These are phyloP conservation scores for Albizia julibrissin DNA, from an alignment of 306 rosid genomes.

Conservation along the genomic window DNA sequence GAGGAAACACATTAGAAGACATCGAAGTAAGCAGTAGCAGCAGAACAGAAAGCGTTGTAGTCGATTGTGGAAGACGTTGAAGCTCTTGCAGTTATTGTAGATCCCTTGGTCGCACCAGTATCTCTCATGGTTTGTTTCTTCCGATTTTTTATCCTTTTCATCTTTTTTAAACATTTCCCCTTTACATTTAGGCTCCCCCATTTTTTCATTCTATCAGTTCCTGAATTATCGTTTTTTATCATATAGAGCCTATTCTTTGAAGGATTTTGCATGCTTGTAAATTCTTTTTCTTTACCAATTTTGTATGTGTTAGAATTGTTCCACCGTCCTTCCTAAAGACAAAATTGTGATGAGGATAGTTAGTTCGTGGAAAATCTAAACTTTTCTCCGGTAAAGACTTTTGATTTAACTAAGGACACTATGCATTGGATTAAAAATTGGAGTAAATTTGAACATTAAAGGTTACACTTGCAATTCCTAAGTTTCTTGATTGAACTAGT, in stretches of 20 bases:
- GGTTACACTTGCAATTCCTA: background rate
- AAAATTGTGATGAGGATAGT: background rate
- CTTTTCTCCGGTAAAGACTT: background rate
- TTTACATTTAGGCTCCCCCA: background rate
- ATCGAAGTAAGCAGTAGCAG: conserved; percentile 68
- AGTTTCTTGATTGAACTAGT: background rate
- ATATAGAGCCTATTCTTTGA: background rate
- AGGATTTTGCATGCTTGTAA: background rate
- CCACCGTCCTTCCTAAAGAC: background rate
- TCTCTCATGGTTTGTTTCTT: conserved; percentile 68
- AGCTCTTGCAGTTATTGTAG: conserved; percentile 84
- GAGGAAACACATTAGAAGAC: no score
- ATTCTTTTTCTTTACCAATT: background rate
- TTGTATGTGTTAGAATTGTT: background rate
- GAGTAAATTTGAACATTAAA: background rate
- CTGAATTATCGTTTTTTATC: background rate
- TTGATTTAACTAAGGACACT: background rate
- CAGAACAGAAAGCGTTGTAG: conserved; percentile 61
- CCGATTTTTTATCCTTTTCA: background rate
- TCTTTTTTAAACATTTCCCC: background rate
- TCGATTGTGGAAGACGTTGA: conserved; percentile 57
- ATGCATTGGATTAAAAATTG: background rate
- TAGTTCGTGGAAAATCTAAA: background rate
- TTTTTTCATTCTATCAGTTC: background rate
- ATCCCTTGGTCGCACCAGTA: conserved; percentile 64